Percentiles rank a stretch among this genome's conserved stretches.
These are phyloP conservation scores for Pholiota microspora DNA, from an alignment of 768 basidiomycete species.

Conservation along the genomic window DNA sequence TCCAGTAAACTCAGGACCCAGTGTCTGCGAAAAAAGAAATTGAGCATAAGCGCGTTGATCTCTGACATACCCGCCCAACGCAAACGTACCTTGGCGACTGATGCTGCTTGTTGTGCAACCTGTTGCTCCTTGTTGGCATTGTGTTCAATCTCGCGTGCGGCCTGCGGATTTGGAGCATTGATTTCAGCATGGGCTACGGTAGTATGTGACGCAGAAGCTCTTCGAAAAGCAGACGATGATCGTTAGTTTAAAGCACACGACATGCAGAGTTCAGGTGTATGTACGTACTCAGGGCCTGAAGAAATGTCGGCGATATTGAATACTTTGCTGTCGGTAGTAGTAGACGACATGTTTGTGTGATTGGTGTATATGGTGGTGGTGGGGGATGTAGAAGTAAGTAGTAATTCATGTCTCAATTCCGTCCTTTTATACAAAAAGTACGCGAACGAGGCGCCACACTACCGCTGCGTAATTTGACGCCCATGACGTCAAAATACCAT, in stretches of 20 bases:
- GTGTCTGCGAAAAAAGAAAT: too few species aligned
- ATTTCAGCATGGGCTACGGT: constrained; percentile 53
- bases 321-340: constrained; percentile 25
- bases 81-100: constrained; percentile 45
- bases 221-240: constrained; percentile 11
- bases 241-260: neutral
- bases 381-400: neutral
- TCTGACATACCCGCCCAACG: neutral
- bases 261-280: too few species aligned
- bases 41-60: neutral
- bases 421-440: neutral
- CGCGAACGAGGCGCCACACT: too few species aligned
- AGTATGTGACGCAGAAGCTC: constrained; percentile 42
- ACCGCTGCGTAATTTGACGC: too few species aligned
- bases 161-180: constrained; percentile 38
- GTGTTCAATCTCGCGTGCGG: constrained; percentile 35
- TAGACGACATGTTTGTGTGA: constrained; percentile 24
- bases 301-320: constrained; percentile 30
- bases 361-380: neutral
- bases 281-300: neutral
- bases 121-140: constrained; percentile 44
- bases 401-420: neutral
- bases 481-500: too few species aligned
- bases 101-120: constrained; percentile 51
- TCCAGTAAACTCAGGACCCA: constrained; percentile 33